Evolutionary conservation across 2,329 filamentous ascomycete genomes (phyloP), one percentile per base, ranked within the genome.

Genomic region (Paraconiothyrium sp.): DNA sequence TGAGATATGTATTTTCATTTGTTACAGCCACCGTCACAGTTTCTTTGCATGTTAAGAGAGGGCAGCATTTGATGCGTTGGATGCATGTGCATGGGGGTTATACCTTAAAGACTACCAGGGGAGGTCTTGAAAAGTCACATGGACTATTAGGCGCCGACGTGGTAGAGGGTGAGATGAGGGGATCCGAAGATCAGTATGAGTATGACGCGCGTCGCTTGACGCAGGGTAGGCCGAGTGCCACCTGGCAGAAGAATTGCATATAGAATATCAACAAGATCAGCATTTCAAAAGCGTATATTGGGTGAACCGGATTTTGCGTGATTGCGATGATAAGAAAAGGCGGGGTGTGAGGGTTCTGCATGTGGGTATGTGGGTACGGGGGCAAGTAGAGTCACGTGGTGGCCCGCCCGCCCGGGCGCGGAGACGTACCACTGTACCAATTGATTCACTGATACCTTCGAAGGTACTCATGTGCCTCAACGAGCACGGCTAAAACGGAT

Each of bases 31-130:
- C 50, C 1, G 30, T 6, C 20, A 39, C 35, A 48, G 34, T 11
- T 30, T n/a, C 59, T 67, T 65, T 50, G 39, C 66, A 69, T 73
- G 65, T 72, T 59, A 76, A 61, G 72, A 65, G 62, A 55, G 52
- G n/a, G 24, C 22, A 35, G 30, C 22, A 49, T 50, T 30, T 27
- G 44, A 27, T 22, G 39, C 30, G 46, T 41, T 46, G 8, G n/a
- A 41, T 44, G 37, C 41, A 56, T 14, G 44, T 16, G 35, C 13
- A 44, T n/a, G 24, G 32, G 24, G 58, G 44, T 35, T 39, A 55
- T 55, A 55, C 52, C 52, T 35, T 16, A 46, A 35, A 14, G 35
- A 22, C 35, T 54, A 43, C 20, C 14, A 43, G 30, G 50, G 35
- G 24, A 43, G 22, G 35, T 5, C 50, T 30, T 1, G 50, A 43